Base-by-base conservation (phyloP, 2,329 filamentous ascomycete genomes). In the Fonsecaea multimorphosa region DNA sequence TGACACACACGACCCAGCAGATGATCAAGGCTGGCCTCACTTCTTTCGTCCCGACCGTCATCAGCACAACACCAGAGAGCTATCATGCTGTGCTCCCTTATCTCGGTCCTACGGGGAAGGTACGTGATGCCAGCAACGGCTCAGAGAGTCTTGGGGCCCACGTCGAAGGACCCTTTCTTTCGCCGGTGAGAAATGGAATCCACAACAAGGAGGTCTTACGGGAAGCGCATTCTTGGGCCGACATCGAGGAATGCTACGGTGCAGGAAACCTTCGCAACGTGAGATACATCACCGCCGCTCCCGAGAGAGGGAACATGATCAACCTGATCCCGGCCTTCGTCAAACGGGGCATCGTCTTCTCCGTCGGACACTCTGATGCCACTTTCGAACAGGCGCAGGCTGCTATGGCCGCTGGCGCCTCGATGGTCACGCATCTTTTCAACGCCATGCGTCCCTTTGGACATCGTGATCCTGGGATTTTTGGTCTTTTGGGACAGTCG, bases 401-500 rank as follows among this genome's bases (percentile, higher is more conserved):
- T 3, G 91, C 91, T 22, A 85, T 95, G 2, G 82, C 81, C n/a
- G 84, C 87, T 6, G 93, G 93, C 58, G 91, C 91, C 1, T 91
- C 86, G 56, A 96, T 96, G 91, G 91, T 97, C 71, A 97, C 93
- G 0, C 93, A 97, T 74, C 84, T 97, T 1, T 97, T 96, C 86
- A 97, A 97, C 76, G 93, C 93, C 29, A 97, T 97, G 93, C 86
- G 89, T 0, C 92, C 92, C 14, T 86, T 96, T 58, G 91, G 95
- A 77, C 92, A 97, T 82, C 90, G 93, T 64, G 93, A 97, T 77
- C 93, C 93, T 0, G 93, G 93, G 40, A 88, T 97, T 72, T 96
- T 96, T 75, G 93, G 93, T 31, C 87, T 96, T 0, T 81, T 97
- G 14, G 92, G 93, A 66, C 85, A 86, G 68, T 85, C 85, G 8